Conservation (phyloP, 148 eudicot species). For the Suaeda aralocaspica region DNA sequence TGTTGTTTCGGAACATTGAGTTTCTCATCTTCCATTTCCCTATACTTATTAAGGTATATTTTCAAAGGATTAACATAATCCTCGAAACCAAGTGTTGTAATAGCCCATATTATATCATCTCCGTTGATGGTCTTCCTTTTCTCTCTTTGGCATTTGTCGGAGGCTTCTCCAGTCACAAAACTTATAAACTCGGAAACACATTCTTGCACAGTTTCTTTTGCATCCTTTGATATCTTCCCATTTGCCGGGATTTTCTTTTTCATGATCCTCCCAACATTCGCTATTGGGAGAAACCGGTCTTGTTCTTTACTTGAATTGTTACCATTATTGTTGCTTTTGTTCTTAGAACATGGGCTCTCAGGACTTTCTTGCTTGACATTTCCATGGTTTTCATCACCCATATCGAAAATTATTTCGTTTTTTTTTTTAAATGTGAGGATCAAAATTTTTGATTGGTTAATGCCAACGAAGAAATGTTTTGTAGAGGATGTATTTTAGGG, state of each 20-base stretch:
- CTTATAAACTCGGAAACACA: slow-evolving; percentile 81
- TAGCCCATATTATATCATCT: slow-evolving; percentile 71
- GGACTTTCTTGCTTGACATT: slow-evolving; percentile 32
- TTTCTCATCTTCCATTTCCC: slow-evolving; percentile 67
- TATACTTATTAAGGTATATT: slow-evolving; percentile 43
- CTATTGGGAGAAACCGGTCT: slow-evolving; percentile 63
- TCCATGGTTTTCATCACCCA: slow-evolving; percentile 44
- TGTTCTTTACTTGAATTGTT: slow-evolving; percentile 42
- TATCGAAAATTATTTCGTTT: neutral
- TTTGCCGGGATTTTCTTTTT: slow-evolving; percentile 56
- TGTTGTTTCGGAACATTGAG: slow-evolving; percentile 55
- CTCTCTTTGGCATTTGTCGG: slow-evolving; percentile 76
- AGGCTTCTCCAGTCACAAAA: slow-evolving; percentile 70
- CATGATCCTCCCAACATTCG: slow-evolving; percentile 77
- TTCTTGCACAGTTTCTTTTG: slow-evolving; percentile 72
- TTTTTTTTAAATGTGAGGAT: neutral
- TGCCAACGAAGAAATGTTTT: slow-evolving; percentile 4
- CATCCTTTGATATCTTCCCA: slow-evolving; percentile 71
- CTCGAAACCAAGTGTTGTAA: slow-evolving; percentile 62
- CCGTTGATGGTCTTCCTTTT: slow-evolving; percentile 76
- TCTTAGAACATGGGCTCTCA: slow-evolving; percentile 35
- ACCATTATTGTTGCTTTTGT: slow-evolving; percentile 25
- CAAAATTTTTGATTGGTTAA: slow-evolving; percentile 16
- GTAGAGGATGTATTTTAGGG: slow-evolving; percentile 24
- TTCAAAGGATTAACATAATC: slow-evolving; percentile 65